These are phyloP conservation scores for Strobilomyces dryophilus DNA, from an alignment of 768 basidiomycete genomes.

Conservation along the genomic window DNA sequence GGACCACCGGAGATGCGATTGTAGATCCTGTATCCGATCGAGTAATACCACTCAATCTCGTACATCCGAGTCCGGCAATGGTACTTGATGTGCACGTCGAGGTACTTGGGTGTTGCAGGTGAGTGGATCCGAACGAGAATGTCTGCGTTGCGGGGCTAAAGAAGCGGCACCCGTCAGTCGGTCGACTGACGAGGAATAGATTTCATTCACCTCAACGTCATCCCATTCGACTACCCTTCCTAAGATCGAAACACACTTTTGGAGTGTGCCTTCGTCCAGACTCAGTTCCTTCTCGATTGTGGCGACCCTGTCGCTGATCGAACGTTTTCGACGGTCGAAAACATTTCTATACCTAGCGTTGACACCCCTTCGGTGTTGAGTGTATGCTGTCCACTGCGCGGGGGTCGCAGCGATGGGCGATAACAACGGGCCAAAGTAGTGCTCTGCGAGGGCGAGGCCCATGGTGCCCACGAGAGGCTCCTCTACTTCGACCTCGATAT, in stretches of 20 bases:
- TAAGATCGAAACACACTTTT: neutral
- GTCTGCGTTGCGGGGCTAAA: conserved; percentile 3
- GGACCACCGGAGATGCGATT: neutral
- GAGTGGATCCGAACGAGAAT: conserved; percentile 5
- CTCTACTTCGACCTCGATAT: neutral
- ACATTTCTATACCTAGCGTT: neutral
- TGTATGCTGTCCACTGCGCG: neutral
- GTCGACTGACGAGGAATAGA: neutral
- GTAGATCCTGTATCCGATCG: conserved; percentile 3
- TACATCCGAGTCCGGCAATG: neutral
- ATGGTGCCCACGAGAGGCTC: neutral
- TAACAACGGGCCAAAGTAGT: neutral
- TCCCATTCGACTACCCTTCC: neutral
- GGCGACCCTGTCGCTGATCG: neutral
- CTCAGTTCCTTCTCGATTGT: neutral
- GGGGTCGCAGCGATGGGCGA: neutral
- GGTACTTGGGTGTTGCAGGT: conserved; percentile 6
- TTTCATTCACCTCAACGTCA: neutral
- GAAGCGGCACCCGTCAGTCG: neutral
- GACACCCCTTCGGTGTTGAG: neutral
- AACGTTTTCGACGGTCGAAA: neutral
- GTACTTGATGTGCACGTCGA: conserved; percentile 17
- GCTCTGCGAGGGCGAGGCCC: neutral
- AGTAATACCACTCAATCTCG: conserved; percentile 10
- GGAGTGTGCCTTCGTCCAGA: neutral